Percentiles rank a stretch among this genome's conserved stretches.
phyloP scores from a whole-genome alignment of 176 grass and related monocot species.

The Thalia dealbata region DNA sequence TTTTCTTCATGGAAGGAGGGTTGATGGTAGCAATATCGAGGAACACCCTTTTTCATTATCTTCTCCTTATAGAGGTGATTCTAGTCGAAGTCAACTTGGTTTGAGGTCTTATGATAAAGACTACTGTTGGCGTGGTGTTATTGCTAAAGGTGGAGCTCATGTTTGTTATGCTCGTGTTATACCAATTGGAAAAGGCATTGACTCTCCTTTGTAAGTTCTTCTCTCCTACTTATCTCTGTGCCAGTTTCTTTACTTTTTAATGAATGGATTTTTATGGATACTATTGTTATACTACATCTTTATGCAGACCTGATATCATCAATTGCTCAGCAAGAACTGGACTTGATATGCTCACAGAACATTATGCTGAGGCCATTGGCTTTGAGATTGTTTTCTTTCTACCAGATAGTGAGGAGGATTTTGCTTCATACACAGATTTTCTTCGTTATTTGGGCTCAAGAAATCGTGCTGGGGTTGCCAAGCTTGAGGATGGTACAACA shows the following conservation, averaged over 20 bases:
- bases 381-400: constrained; percentile 82
- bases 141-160: constrained; percentile 73
- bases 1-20: constrained; percentile 31
- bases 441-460: constrained; percentile 66
- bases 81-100: constrained; percentile 34
- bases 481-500: constrained; percentile 60
- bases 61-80: constrained; percentile 28
- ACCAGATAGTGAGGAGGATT: constrained; percentile 85
- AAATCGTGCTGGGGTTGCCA: constrained; percentile 92
- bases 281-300: neutral
- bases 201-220: constrained; percentile 59
- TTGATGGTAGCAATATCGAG: constrained; percentile 12
- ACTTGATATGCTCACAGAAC: constrained; percentile 76
- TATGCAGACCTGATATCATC: constrained; percentile 52
- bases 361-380: constrained; percentile 55
- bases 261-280: neutral
- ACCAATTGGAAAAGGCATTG: constrained; percentile 55
- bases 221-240: neutral
- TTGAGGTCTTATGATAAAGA: constrained; percentile 36
- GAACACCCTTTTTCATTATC: constrained; percentile 15
- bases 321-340: constrained; percentile 87
- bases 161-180: constrained; percentile 85
- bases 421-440: constrained; percentile 88
- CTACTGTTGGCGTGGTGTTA: constrained; percentile 59
- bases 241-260: neutral